A percentile compares a stretch with the other conserved stretches of the same genome.
These are phyloP conservation scores for Diddensiella caesifluorescens DNA, from an alignment of 805 yeast species.

Conservation along the genomic window DNA sequence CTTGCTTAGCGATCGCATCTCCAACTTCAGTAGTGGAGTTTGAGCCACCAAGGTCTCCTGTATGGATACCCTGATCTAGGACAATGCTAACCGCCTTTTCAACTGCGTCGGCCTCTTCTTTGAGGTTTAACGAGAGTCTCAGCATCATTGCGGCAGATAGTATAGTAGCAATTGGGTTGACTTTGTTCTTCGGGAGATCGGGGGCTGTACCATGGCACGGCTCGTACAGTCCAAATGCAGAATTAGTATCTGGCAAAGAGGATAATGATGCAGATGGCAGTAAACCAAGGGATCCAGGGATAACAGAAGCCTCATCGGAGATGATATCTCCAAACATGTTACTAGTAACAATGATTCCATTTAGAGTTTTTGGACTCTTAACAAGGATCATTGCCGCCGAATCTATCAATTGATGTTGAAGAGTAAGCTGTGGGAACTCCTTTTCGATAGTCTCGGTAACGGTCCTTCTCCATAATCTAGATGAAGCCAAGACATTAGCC, in stretches of 20 bases:
- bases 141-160: slow-evolving; percentile 97
- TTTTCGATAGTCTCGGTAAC: slow-evolving; percentile 76
- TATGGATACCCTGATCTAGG: slow-evolving; percentile 77
- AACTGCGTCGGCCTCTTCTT: slow-evolving; percentile 79
- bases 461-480: slow-evolving; percentile 93
- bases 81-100: slow-evolving; percentile 84
- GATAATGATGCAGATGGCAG: slow-evolving; percentile 95
- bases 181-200: slow-evolving; percentile 79
- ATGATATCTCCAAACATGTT: slow-evolving; percentile 99
- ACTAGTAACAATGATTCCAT: slow-evolving; percentile 87
- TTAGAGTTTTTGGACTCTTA: slow-evolving; percentile 83
- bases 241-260: slow-evolving; percentile 91
- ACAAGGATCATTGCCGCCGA: slow-evolving; percentile 98
- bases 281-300: slow-evolving; percentile 95
- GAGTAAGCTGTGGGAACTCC: slow-evolving; percentile 84
- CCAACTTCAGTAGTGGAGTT: slow-evolving; percentile 86
- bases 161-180: slow-evolving; percentile 92
- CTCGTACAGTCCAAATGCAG: slow-evolving; percentile 93
- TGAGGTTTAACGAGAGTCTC: slow-evolving; percentile 77
- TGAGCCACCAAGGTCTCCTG: slow-evolving; percentile 88
- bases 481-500: slow-evolving; percentile 95
- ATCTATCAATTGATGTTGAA: slow-evolving; percentile 94
- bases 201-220: slow-evolving; percentile 99
- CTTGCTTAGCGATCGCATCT: slow-evolving; percentile 80
- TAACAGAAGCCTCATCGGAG: slow-evolving; percentile 95